Percentiles rank a stretch among this genome's conserved stretches.
Evolutionary conservation across 2,329 filamentous ascomycete genomes (phyloP).

Genomic region (Fusarium duplospermum): DNA sequence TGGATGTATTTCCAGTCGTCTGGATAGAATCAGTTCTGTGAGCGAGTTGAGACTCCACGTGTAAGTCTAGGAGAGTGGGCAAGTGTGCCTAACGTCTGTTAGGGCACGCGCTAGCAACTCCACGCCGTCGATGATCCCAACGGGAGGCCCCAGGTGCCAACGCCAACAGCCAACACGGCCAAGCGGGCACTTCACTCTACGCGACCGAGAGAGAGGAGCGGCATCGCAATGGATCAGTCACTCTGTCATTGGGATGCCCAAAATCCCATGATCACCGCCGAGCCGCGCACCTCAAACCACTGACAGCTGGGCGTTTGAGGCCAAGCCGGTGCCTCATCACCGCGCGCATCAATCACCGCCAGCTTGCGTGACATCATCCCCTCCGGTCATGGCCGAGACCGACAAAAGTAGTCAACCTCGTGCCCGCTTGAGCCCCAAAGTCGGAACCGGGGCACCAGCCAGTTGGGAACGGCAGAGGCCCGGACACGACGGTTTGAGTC

Average conservation of each 20-base stretch:
- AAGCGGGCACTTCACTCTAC: conserved; percentile 13
- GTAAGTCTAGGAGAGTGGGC: conserved; percentile 31
- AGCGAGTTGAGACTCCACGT: conserved; percentile 33
- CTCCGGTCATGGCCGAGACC: conserved; percentile 26
- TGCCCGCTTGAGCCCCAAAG: conserved; percentile 33
- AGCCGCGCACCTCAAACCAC: conserved; percentile 16
- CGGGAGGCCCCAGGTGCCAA: background rate
- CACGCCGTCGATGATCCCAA: conserved; percentile 29
- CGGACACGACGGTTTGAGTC: conserved; percentile 22
- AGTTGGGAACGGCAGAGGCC: conserved; percentile 30
- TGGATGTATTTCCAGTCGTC: conserved; percentile 12
- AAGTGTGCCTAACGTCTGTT: conserved; percentile 30
- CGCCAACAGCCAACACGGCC: conserved; percentile 6
- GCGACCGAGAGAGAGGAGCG: conserved; percentile 17
- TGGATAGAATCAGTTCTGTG: conserved; percentile 22
- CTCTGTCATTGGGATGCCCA: conserved; percentile 13
- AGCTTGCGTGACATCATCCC: conserved; percentile 35
- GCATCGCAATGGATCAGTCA: conserved; percentile 26
- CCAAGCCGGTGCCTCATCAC: background rate
- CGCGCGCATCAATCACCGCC: conserved; percentile 32
- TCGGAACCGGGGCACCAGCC: conserved; percentile 19
- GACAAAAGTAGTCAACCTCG: conserved; percentile 12
- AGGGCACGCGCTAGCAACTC: conserved; percentile 30
- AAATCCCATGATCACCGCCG: conserved; percentile 32
- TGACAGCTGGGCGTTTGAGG: conserved; percentile 20